Evolutionary conservation across 2,329 filamentous ascomycete genomes (phyloP), one percentile per base, ranked within the genome.

Genomic region (Aspergillus intermedius): DNA sequence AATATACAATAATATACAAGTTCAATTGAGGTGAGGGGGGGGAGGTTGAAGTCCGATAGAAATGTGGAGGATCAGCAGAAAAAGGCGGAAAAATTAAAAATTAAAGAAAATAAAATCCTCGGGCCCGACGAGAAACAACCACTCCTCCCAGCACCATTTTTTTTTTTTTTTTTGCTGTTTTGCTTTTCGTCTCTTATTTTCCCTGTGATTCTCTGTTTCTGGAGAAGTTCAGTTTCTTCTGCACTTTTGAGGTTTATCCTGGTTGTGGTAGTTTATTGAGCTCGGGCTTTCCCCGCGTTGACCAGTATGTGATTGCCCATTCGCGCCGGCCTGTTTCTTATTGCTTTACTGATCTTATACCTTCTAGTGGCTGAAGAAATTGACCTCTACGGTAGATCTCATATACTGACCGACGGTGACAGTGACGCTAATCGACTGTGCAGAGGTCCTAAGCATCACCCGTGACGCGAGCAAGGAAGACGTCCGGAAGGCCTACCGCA

Each of bases 401-500:
- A 9, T 15, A 3, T n/a, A 2, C 12, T 40, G 21, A 37, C 8
- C 3, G 7, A 13, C 10, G 4, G 23, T 5, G 15, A 17, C n/a
- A n/a, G 30, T 21, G 25, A 19, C 9, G 46, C 47, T 58, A 45
- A 59, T 37, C 8, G 19, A 15, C 10, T 21, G 47, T 54, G 49
- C 64, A 95, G 91, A 85, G 74, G 77, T 95, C 60, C 82, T 97
- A 53, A 86, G 82, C 51, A 80, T 97, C 60, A 76, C 84, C 46
- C 86, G 79, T 67, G 74, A 74, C 53, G 87, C 91, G 46, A 83
- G 77, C 53, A 84, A 86, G 62, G 81, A 86, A 48, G 87, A 95
- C 62, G 87, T 97, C 72, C 94, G 93, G 70, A 95, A 95, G 73
- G 91, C 91, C 53, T 96, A 96, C 74, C 87, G 91, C 74, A 96